Base-by-base conservation (phyloP, 2,329 filamentous ascomycete species). In the Malbranchea cinnamomea region DNA sequence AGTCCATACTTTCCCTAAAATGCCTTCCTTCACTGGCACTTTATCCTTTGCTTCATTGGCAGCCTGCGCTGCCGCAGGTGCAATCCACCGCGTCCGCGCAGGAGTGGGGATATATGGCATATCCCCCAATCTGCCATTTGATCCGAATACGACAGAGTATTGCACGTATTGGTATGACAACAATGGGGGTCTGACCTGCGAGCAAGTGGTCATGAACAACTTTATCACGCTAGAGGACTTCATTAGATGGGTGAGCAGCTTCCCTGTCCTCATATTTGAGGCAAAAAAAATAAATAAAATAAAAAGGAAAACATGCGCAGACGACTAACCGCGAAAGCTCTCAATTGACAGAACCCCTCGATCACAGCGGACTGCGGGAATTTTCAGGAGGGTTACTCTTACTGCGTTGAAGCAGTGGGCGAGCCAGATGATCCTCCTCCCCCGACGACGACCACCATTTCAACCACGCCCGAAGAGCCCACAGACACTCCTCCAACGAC, bases 161-260 rank as follows among this genome's bases (percentile, higher is more conserved):
- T n/a, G n/a, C n/a, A n/a, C n/a, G n/a, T n/a, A n/a, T n/a, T n/a
- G 30, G 30, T 7, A 19, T 7, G 24, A 32, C 24, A 28, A 32
- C 22, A 20, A 32, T 21, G 30, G 24, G 4, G n/a, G n/a, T 4
- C 4, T 15, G n/a, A 17, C 12, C 11, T 32, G 30, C 16, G 10
- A 16, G 5, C 19, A 32, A 6, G 8, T 27, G 7, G 16, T 24
- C 4, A 4, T 22, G 28, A 10, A 15, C 8, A 30, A 30, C 11
- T 22, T 12, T 9, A 22, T 30, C 19, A 30, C 18, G 4, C 3
- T 30, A 7, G 28, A 23, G 6, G 11, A 30, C 10, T 30, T 30
- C 18, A 8, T 10, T 4, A 16, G 19, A 3, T 30, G 28, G 28
- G 28, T 30, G 8, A 22, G 28, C 23, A 21, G 14, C 19, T 7